phyloP scores from a whole-genome alignment of 805 yeast species.

The Teunomyces stri region DNA sequence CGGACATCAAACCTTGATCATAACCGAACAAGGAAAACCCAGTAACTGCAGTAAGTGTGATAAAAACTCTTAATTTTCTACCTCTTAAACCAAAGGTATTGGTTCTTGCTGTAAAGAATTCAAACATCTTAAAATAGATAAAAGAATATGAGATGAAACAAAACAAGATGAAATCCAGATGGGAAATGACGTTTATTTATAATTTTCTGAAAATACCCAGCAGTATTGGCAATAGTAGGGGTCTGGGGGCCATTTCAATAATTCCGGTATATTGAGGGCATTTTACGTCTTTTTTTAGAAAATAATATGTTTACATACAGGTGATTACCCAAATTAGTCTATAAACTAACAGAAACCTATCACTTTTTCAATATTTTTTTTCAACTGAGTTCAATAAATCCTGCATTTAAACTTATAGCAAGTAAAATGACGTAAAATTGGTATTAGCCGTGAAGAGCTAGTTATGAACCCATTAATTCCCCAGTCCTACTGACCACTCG shows the following conservation, averaged over 20 bases:
- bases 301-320: not conserved
- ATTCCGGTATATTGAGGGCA: not conserved
- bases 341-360: not conserved
- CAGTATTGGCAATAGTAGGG: not conserved
- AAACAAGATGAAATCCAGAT: not conserved
- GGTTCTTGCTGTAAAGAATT: conserved; percentile 33
- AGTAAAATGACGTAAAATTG: conserved; percentile 1
- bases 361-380: not conserved
- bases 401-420: not conserved
- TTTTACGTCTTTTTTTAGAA: not conserved
- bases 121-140: conserved; percentile 4
- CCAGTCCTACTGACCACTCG: not conserved
- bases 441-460: not conserved
- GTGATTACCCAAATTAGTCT: not conserved
- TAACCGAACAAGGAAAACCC: conserved; percentile 31
- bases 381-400: not conserved
- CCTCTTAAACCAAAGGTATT: conserved; percentile 59
- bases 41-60: conserved; percentile 27
- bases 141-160: not conserved
- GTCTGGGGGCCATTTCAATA: not conserved
- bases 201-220: not conserved
- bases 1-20: conserved; percentile 46
- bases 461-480: not conserved
- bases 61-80: conserved; percentile 34
- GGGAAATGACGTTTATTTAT: conserved; percentile 1